Conservation (phyloP, 441 rosid species). For the Pelargonium cotyledonis region DNA sequence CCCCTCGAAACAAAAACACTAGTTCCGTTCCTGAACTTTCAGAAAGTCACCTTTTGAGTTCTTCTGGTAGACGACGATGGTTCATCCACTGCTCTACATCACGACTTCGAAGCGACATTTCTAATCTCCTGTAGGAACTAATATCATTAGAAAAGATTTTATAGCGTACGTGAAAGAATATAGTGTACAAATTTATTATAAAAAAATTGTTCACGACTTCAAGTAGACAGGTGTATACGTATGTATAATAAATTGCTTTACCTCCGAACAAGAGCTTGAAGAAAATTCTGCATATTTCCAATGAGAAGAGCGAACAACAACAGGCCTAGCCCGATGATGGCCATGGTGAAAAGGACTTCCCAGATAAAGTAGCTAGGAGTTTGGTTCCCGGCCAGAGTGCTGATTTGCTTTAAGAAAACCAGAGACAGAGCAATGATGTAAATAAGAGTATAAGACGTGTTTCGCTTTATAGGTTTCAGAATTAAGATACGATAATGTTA, state of each 20-base stretch:
- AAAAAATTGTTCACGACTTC: neutral
- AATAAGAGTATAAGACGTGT: constrained; percentile 1
- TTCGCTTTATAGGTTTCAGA: neutral
- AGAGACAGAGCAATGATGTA: constrained; percentile 6
- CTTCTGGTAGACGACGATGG: constrained; percentile 67
- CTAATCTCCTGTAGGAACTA: constrained; percentile 48
- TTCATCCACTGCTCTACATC: constrained; percentile 96
- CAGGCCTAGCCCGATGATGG: constrained; percentile 71
- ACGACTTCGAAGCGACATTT: constrained; percentile 73
- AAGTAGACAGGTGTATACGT: neutral
- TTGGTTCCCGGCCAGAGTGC: constrained; percentile 86
- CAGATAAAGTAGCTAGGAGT: constrained; percentile 71
- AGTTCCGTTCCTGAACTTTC: neutral
- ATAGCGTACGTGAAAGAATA: neutral
- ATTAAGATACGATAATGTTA: neutral
- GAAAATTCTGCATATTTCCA: constrained; percentile 94
- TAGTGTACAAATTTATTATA: too few species aligned
- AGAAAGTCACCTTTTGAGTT: constrained; percentile 46
- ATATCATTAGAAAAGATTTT: neutral
- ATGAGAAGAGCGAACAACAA: constrained; percentile 87
- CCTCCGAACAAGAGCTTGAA: constrained; percentile 81
- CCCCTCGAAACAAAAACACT: too few species aligned
- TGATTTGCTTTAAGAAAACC: constrained; percentile 66
- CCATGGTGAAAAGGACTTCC: constrained; percentile 90
- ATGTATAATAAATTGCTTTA: constrained; percentile 16